Evolutionary conservation across 768 basidiomycete genomes (phyloP).

Genomic region (Boletus subparvulus): DNA sequence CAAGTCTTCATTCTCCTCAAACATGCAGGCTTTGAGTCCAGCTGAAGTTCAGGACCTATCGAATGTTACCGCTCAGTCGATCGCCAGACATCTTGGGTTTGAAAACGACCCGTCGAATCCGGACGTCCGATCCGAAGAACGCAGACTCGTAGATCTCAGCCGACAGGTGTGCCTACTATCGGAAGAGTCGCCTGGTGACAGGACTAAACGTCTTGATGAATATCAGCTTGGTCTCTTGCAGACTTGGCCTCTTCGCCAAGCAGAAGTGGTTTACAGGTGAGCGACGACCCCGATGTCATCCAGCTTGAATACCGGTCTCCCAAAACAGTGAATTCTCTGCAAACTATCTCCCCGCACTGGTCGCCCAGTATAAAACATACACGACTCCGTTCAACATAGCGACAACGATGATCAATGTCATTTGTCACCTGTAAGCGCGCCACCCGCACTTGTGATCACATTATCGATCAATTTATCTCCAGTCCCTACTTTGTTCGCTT

Average conservation of each 20-base stretch:
- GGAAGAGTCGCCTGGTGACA: not conserved
- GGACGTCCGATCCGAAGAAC: slow-evolving; percentile 3
- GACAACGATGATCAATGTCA: slow-evolving; percentile 34
- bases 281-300: slow-evolving; percentile 17
- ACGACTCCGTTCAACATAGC: slow-evolving; percentile 23
- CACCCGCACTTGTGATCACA: not conserved
- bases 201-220: not conserved
- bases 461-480: not conserved
- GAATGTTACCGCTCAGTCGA: slow-evolving; percentile 11
- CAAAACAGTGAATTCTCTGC: slow-evolving; percentile 33
- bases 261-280: slow-evolving; percentile 3
- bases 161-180: slow-evolving; percentile 5
- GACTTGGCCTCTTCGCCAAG: slow-evolving; percentile 12
- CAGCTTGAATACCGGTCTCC: not conserved
- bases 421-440: slow-evolving; percentile 10
- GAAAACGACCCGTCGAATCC: slow-evolving; percentile 6
- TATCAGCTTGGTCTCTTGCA: slow-evolving; percentile 33
- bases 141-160: slow-evolving; percentile 3
- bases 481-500: slow-evolving; percentile 46
- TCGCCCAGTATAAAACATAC: slow-evolving; percentile 30
- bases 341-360: slow-evolving; percentile 37
- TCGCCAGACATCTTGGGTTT: slow-evolving; percentile 16
- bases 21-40: not conserved
- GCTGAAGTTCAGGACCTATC: slow-evolving; percentile 1
- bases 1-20: not conserved